Base-by-base conservation (phyloP, 495 filamentous ascomycete species). In the Letharia columbiana region DNA sequence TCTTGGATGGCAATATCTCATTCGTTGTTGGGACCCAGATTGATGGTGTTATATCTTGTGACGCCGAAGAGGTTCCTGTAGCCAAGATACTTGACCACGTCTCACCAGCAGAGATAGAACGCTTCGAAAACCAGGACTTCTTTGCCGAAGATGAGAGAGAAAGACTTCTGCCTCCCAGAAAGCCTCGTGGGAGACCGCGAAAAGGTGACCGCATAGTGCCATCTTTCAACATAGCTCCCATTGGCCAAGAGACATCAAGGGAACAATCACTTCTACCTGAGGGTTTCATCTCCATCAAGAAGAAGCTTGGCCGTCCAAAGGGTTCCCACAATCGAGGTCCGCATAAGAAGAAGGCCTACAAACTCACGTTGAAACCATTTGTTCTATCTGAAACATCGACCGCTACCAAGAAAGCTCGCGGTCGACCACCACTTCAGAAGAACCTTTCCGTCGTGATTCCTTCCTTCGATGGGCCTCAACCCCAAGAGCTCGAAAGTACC, bases 381-480 rank as follows among this genome's bases (percentile, higher is more conserved):
- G 8, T 54, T 3, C 13, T 23, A 3, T 41, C 37, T 6, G 13
- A 31, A 17, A 37, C 18, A 63, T 39, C n/a, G 13, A 42, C 47
- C 23, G 20, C 37, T 20, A 28, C 41, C 18, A 65, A 60, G 28
- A 23, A 33, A 60, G 12, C 15, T 23, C 56, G 41, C 0, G 63
- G 56, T 13, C 47, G 59, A 12, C 60, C 60, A 10, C 54, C 15
- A n/a, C 54, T 13, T 17, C 54, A 57, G 15, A 33, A 57, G 17
- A 52, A 31, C n/a, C 0, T 52, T 17, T 7, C 50, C 23, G 52
- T 59, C 12, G 13, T 50, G 1, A 20, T 50, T 5, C 67, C 67
- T 17, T 63, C 67, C 35, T 69, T 69, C 52, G 64, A 69, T 50
- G 65, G 65, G 12, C 68, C 68, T 17, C 65, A 67, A 23, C 65